phyloP scores from a whole-genome alignment of 495 filamentous ascomycete genomes.

The Xylaria telfairii region DNA sequence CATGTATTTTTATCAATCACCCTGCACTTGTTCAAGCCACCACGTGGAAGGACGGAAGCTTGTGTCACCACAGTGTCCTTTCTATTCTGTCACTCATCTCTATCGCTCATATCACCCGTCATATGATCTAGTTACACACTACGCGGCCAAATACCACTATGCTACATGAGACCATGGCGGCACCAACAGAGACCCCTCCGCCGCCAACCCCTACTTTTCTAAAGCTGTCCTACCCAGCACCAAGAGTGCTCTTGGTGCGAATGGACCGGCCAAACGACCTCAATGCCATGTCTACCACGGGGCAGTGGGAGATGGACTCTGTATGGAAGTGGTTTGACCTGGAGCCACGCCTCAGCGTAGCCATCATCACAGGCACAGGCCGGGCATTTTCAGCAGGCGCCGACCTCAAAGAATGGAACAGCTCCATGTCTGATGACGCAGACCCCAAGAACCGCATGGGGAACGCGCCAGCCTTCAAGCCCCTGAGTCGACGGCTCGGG shows the following conservation, averaged over 20 bases:
- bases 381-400: slow-evolving; percentile 65
- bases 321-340: slow-evolving; percentile 57
- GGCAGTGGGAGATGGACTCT: slow-evolving; percentile 50
- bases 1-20: slow-evolving; percentile 1
- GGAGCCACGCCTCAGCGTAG: slow-evolving; percentile 54
- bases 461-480: slow-evolving; percentile 62
- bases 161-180: slow-evolving; percentile 10
- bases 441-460: slow-evolving; percentile 44
- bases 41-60: slow-evolving; percentile 21
- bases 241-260: slow-evolving; percentile 63
- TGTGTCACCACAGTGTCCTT: background rate
- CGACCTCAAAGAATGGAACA: slow-evolving; percentile 60
- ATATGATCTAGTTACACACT: background rate
- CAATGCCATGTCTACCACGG: slow-evolving; percentile 54
- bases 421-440: slow-evolving; percentile 34
- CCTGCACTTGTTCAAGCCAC: slow-evolving; percentile 1
- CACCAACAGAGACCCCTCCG: slow-evolving; percentile 34
- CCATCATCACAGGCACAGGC: slow-evolving; percentile 57
- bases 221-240: slow-evolving; percentile 49
- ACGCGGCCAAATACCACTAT: background rate
- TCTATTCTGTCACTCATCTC: background rate
- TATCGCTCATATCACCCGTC: background rate
- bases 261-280: slow-evolving; percentile 56
- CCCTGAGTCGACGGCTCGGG: slow-evolving; percentile 55
- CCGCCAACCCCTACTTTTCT: slow-evolving; percentile 36